Conservation (phyloP, 1,284 basidiomycete species). For the Filobasidium uniguttulatum region DNA sequence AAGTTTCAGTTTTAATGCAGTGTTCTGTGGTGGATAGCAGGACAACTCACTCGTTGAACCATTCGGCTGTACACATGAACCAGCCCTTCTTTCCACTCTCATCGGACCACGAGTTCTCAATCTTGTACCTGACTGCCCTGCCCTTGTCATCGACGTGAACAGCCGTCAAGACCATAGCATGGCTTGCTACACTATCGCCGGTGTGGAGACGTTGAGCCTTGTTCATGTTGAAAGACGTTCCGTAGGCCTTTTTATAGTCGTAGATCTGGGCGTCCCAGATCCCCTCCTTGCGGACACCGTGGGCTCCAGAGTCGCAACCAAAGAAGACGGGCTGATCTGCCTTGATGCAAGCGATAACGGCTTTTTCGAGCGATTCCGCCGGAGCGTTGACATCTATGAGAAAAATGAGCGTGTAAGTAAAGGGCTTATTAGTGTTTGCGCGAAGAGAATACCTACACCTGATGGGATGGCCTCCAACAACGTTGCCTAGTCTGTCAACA, state of each 20-base stretch:
- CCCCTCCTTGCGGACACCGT: conserved; percentile 52
- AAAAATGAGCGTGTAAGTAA: background rate
- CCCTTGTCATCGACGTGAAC: conserved; percentile 72
- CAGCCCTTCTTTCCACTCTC: conserved; percentile 68
- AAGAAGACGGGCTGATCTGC: conserved; percentile 87
- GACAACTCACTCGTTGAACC: conserved; percentile 72
- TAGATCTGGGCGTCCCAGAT: conserved; percentile 78
- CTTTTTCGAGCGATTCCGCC: conserved; percentile 62
- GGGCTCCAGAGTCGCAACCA: conserved; percentile 61
- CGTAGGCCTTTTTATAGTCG: conserved; percentile 56
- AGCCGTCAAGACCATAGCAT: conserved; percentile 66
- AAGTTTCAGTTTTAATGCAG: conserved; percentile 1
- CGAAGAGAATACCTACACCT: conserved; percentile 48
- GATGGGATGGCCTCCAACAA: conserved; percentile 72
- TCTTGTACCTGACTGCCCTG: conserved; percentile 71
- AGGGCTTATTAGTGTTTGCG: background rate
- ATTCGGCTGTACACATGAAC: conserved; percentile 78
- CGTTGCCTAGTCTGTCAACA: conserved; percentile 80
- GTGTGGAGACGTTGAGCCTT: conserved; percentile 64
- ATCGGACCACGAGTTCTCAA: conserved; percentile 93
- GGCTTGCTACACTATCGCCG: conserved; percentile 19
- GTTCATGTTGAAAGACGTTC: conserved; percentile 46
- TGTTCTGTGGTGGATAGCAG: too few relatives aligned
- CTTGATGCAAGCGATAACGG: conserved; percentile 71
- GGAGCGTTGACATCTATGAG: conserved; percentile 73